Conservation (phyloP, 2,329 filamentous ascomycete genomes). For the Escovopsis sp. region DNA sequence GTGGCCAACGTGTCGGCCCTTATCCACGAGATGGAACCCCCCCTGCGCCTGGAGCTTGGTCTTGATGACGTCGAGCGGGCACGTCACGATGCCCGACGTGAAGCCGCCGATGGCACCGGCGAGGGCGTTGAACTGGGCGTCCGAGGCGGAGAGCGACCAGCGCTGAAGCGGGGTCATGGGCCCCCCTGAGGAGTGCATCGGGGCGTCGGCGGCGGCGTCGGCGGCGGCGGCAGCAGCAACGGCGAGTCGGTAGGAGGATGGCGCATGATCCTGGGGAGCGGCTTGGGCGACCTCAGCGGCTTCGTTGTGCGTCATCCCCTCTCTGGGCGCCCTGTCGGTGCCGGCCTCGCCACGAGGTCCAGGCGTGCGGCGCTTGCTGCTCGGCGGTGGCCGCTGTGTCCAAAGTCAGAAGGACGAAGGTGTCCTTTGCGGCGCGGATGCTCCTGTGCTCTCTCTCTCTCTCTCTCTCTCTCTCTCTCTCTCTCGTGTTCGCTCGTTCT, state of each 20-base stretch:
- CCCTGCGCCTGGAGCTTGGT: conserved; percentile 95
- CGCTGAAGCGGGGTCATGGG: conserved; percentile 35
- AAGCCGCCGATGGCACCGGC: conserved; percentile 82
- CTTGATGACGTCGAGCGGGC: conserved; percentile 96
- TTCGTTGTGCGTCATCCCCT: conserved; percentile 39
- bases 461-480: too few species aligned
- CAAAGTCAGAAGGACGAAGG: too few species aligned
- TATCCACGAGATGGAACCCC: conserved; percentile 48
- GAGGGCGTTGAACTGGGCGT: conserved; percentile 63
- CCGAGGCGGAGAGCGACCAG: conserved; percentile 42
- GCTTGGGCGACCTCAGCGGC: conserved; percentile 20
- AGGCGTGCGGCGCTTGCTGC: neutral
- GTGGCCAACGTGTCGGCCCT: conserved; percentile 33
- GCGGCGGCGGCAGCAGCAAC: too few species aligned
- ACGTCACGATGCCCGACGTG: conserved; percentile 86
- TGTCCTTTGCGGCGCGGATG: too few species aligned
- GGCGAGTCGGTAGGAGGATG: conserved; percentile 19
- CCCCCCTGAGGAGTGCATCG: conserved; percentile 17
- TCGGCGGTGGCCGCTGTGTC: too few species aligned
- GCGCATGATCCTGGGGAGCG: conserved; percentile 22
- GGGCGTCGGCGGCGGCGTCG: conserved; percentile 16
- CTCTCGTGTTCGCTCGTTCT: too few species aligned
- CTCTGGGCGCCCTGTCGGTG: neutral
- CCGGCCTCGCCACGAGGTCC: too few species aligned
- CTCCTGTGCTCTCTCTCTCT: too few species aligned